Evolutionary conservation across 768 basidiomycete genomes (phyloP), one percentile per base, ranked within the genome.

Genomic region (Albatrellus ellisii): DNA sequence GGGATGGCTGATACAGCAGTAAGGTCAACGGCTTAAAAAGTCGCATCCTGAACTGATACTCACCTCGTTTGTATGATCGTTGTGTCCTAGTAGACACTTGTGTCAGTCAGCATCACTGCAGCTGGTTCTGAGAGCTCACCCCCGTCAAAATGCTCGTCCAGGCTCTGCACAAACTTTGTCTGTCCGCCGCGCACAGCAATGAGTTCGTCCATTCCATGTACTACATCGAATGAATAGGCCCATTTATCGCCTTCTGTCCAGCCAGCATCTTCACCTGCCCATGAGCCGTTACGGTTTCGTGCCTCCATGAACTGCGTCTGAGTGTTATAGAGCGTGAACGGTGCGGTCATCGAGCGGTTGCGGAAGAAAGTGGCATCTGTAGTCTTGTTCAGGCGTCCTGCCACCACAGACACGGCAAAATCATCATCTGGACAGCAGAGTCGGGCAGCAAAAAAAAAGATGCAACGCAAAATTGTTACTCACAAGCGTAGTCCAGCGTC

Each of bases 191-290:
- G 69, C 39, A 62, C 62, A 41, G 69, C 59, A 15, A 85, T 75
- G 12, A 88, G 61, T 8, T 64, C 72, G 4, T 74, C 67, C 3
- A 83, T 56, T 45, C 83, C 75, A 40, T 87, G 84, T 14, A 84
- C 72, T 5, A 84, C 80, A 33, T 81, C 79, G 48, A 85, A 79
- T 3, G 79, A 78, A 56, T 88, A 88, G 6, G 78, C 78, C 77
- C 77, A 78, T 55, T 70, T 69, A 52, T 79, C 76, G 26, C 85
- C 87, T 57, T 90, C 86, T 1, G 86, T 89, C 80, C 83, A 90
- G 0, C 86, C 86, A 10, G 59, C 66, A 46, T 73, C 67, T 25
- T 51, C 48, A 7, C 87, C 82, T 3, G 84, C 84, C 78, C 79
- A 87, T 9, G 64, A 59, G 0, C 84, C 84, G 51, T 72, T 67